Conservation (phyloP, 331 rosid species). For the Rhamnella rubrinervis region DNA sequence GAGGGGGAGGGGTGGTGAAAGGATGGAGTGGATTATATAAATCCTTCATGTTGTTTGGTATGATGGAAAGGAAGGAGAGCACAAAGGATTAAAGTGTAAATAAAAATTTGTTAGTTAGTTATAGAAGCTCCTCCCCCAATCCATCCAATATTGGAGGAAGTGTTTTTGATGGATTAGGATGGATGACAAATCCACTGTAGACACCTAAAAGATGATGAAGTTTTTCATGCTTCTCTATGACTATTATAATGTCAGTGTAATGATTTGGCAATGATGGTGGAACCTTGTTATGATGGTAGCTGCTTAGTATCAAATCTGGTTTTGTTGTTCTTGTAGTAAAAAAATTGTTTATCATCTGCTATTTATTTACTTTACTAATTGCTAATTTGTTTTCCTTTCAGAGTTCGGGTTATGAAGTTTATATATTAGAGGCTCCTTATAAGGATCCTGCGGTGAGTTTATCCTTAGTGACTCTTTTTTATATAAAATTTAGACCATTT, state of each 20-base stretch:
- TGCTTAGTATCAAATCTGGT: slow-evolving; percentile 15
- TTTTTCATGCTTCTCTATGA: slow-evolving; percentile 14
- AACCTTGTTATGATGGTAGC: slow-evolving; percentile 13
- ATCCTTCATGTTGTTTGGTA: too few relatives aligned
- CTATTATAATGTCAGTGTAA: neutral
- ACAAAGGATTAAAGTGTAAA: too few relatives aligned
- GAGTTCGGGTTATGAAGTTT: slow-evolving; percentile 96
- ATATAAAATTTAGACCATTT: too few relatives aligned
- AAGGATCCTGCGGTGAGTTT: slow-evolving; percentile 86
- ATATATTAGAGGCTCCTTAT: slow-evolving; percentile 88
- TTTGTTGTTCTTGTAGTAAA: neutral
- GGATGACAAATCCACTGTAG: neutral
- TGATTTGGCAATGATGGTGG: neutral
- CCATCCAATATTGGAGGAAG: too few relatives aligned
- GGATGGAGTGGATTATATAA: too few relatives aligned
- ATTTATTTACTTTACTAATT: slow-evolving; percentile 35
- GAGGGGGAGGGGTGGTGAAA: too few relatives aligned
- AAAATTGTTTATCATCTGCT: too few relatives aligned
- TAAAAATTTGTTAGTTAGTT: too few relatives aligned
- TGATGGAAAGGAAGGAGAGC: too few relatives aligned
- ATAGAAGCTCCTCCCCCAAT: too few relatives aligned
- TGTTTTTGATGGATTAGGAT: too few relatives aligned
- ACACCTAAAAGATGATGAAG: slow-evolving; percentile 1
- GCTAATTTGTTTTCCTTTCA: slow-evolving; percentile 41
- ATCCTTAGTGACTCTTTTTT: too few relatives aligned